Base-by-base conservation (phyloP, 2,329 filamentous ascomycete species). In the Neurospora crassa region DNA sequence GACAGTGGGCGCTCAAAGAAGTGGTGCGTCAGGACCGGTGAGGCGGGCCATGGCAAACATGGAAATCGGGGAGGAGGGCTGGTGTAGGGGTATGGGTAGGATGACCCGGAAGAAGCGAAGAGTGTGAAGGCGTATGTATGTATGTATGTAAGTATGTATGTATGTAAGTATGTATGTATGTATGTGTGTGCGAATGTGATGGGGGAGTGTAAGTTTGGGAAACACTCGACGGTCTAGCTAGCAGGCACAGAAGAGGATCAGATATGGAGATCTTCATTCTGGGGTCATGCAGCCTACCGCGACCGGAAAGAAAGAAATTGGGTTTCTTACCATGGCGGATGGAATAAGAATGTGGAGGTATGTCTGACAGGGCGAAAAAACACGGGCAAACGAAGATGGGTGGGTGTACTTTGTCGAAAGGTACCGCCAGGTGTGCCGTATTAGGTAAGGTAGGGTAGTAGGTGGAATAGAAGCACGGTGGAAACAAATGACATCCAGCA, bases 301-400 rank as follows among this genome's bases (percentile, higher is more conserved):
- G 76, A 78, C 76, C 77, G 78, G 77, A 76, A 80, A 77, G 76
- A 78, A 77, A 78, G 78, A 78, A 71, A 74, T 67, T 75, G 69
- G 71, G 75, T 75, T 79, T 47, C 84, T 85, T 84, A 86, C 84
- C 84, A 86, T 85, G 78, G 29, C 37, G 53, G 29, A 79, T 83
- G 80, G 80, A 78, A 79, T 79, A 79, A 47, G 67, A 37, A 43
- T 53, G 43, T 71, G 70, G 47, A 71, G 67, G 53, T 69, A 53
- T 63, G 76, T 79, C 77, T 80, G 77, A 80, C 79, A 78, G 78
- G 80, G 78, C 78, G 80, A 79, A 78, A 78, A 77, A 78, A 80
- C 79, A 79, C 78, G 74, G 69, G 71, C 68, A 68, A 74, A 67
- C 63, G 37, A 68, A 70, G 47, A 67, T 69, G 70, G 16, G 53